These are phyloP conservation scores for Phyllosticta citrichinensis DNA, from an alignment of 2,329 filamentous ascomycete genomes.

Conservation along the genomic window DNA sequence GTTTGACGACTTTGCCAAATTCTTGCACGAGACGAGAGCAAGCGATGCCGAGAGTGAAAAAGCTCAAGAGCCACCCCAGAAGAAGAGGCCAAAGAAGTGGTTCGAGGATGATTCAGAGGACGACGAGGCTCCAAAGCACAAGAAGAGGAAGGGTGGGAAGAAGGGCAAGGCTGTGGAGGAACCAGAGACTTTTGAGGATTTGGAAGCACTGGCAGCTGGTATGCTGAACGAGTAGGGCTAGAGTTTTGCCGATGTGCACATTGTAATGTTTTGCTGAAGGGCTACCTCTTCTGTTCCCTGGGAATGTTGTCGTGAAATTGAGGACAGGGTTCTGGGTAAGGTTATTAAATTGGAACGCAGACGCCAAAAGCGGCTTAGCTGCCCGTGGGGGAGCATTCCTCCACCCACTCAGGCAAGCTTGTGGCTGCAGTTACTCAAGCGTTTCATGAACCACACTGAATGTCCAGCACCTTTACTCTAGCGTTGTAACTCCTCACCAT, in stretches of 20 bases:
- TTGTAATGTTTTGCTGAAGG: background rate
- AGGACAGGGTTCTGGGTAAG: background rate
- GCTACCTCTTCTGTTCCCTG: background rate
- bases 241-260: background rate
- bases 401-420: background rate
- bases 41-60: conserved; percentile 16
- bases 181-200: conserved; percentile 69
- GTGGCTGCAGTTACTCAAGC: background rate
- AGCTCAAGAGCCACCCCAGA: conserved; percentile 30
- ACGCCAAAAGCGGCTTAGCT: background rate
- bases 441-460: background rate
- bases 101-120: conserved; percentile 56
- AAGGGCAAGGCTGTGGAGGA: conserved; percentile 51
- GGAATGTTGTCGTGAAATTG: background rate
- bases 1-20: conserved; percentile 7
- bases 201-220: conserved; percentile 66
- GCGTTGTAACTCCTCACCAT: background rate
- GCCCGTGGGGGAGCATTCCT: background rate
- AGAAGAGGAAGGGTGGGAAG: conserved; percentile 28
- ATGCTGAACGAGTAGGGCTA: conserved; percentile 41
- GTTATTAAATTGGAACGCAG: background rate
- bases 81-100: conserved; percentile 68
- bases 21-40: background rate
- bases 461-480: background rate
- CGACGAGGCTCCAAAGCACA: conserved; percentile 27